Base-by-base conservation (phyloP, 371 early-diverging fungal genomes). In the Lichtheimia ramosa region DNA sequence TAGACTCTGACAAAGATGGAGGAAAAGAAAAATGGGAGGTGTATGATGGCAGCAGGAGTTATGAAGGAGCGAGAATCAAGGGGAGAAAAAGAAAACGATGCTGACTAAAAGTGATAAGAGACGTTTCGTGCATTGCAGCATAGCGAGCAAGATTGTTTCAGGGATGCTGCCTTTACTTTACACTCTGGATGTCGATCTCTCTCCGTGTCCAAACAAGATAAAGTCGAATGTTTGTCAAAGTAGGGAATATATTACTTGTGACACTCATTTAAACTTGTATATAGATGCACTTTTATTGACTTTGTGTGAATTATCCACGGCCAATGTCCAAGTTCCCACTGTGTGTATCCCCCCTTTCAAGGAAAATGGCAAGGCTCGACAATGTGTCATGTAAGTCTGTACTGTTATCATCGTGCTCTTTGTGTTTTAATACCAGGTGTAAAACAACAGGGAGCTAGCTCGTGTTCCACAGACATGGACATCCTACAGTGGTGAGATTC, bases 401-500 rank as follows among this genome's bases (percentile, higher is more conserved):
- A 18, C 10, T 43, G 13, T 43, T 43, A 4, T 43, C 18, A 18
- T 43, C 27, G 7, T 27, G 27, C 4, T 27, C 34, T 46, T 21
- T 13, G 46, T 46, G 46, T 46, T 46, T 18, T 21, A 10, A 16
- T 12, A 18, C 21, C 16, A 16, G 16, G n/a, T 46, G 46, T 5
- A 46, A 46, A 46, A 46, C n/a, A 18, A 46, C 43, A 60, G 61
- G 18, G 15, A 53, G 28, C 28, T 60, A 21, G 61, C 61, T 39
- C 28, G 61, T 39, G 54, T 54, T 1, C 61, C 61, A 14, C 61
- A 60, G 28, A 60, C 61, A 23, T 60, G 61, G 61, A 60, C 61
- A 21, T 52, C 61, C 12, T 60, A 50, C 43, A 60, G 61, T 39
- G 61, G 61, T 60, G 27, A 54, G 13, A 41, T 42, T 13, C 41